Evolutionary conservation across 2,329 filamentous ascomycete species (phyloP), one percentile per base, ranked within the genome.

Genomic region (Cordyceps farinosa): DNA sequence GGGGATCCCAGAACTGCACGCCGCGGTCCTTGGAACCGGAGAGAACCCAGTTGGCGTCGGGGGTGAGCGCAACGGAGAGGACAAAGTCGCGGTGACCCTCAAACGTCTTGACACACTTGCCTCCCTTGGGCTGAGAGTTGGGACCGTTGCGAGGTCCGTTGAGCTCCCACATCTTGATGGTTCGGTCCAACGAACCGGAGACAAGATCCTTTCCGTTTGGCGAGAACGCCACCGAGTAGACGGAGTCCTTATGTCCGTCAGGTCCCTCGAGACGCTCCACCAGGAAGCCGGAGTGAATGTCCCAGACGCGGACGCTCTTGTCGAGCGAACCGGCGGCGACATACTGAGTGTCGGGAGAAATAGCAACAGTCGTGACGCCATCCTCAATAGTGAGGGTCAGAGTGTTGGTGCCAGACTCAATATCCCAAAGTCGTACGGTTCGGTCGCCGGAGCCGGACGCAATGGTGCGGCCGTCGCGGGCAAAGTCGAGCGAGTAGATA

Each of bases 101-200:
- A 71, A 98, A 99, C 1, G 94, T 98, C 80, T 93, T 92, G 71
- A 97, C 88, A 74, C 95, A 98, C 75, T 96, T 92, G 70, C 95
- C 94, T 42, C 90, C 90, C 81, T 95, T 96, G 9, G 88, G 84
- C 38, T 84, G 86, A 51, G 85, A 83, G 72, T 84, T 86, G 53
- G 86, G 83, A 64, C 87, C 84, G 70, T 88, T 85, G 69, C 90
- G 85, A 51, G 89, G 86, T 29, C 90, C 85, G 62, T 85, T 88
- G 57, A 99, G 84, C 80, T 97, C 93, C 93, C 95, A 99, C 90
- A 98, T 96, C 82, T 97, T 97, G 82, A 98, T 98, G 0, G 94
- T 98, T 83, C 96, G 96, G 76, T 99, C 95, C 69, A 98, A 80
- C 83, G 90, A 96, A 67, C 95, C 95, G 71, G 90, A 96, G 72